These are phyloP conservation scores for Penicillium freii DNA, from an alignment of 2,329 filamentous ascomycete genomes.

Conservation along the genomic window DNA sequence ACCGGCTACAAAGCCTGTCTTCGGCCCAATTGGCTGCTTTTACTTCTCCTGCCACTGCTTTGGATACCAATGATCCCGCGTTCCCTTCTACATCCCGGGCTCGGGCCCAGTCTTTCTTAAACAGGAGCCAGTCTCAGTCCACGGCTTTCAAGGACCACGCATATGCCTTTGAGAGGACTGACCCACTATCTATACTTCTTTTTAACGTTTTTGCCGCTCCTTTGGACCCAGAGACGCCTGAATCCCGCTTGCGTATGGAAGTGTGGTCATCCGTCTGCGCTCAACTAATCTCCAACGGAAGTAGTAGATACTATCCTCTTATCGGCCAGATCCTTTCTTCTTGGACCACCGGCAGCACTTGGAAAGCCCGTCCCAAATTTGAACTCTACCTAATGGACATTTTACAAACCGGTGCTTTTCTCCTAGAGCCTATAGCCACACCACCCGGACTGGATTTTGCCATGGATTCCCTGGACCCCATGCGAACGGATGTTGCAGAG, in stretches of 20 bases:
- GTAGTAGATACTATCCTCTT: constrained; percentile 73
- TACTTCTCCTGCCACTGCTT: constrained; percentile 71
- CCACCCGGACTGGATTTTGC: constrained; percentile 69
- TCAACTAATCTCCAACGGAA: constrained; percentile 73
- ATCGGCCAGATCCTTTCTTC: constrained; percentile 81
- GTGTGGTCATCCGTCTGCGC: constrained; percentile 88
- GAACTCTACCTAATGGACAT: constrained; percentile 95
- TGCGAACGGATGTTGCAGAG: constrained; percentile 78
- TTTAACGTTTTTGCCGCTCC: constrained; percentile 89
- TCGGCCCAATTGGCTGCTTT: constrained; percentile 74
- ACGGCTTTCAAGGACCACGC: constrained; percentile 72
- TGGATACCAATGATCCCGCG: constrained; percentile 81
- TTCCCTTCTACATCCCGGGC: constrained; percentile 63
- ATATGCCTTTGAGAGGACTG: constrained; percentile 83
- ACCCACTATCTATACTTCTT: constrained; percentile 78
- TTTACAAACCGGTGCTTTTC: constrained; percentile 85
- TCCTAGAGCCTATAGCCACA: constrained; percentile 81
- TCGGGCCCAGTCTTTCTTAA: constrained; percentile 35
- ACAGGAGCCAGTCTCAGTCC: constrained; percentile 44
- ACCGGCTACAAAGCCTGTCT: constrained; percentile 72
- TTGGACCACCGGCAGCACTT: constrained; percentile 82
- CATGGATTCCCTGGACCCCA: constrained; percentile 63
- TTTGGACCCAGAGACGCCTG: constrained; percentile 73
- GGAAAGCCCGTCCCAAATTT: constrained; percentile 84
- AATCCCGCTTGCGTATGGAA: constrained; percentile 75